phyloP scores from a whole-genome alignment of 2,329 filamentous ascomycete species.

The Sporothrix protearum region DNA sequence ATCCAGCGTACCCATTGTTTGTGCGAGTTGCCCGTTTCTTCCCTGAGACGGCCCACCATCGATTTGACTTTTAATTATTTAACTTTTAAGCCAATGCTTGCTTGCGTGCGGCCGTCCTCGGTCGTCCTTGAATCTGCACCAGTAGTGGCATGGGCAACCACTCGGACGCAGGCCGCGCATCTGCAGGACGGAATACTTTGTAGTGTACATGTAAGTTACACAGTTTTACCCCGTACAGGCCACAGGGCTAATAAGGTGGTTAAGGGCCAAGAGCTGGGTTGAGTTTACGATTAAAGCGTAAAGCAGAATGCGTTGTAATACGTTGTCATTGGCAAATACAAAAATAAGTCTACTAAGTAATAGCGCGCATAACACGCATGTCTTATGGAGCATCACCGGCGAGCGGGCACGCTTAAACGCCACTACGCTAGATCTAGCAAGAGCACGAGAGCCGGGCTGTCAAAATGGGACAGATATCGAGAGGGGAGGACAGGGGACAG shows the following conservation, averaged over 20 bases:
- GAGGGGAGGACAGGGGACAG: not conserved
- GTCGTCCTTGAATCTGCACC: not conserved
- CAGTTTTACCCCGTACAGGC: too few species aligned
- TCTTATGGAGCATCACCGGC: slow-evolving; percentile 5
- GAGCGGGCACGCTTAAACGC: slow-evolving; percentile 11
- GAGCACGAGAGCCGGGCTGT: slow-evolving; percentile 3
- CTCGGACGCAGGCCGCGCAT: not conserved
- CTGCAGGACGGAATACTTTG: not conserved
- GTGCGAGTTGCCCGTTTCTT: not conserved
- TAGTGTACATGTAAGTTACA: too few species aligned
- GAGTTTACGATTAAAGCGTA: not conserved
- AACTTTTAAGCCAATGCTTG: not conserved
- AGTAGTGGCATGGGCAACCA: not conserved
- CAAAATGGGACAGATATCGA: slow-evolving; percentile 4
- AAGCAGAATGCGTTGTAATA: not conserved
- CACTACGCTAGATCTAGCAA: slow-evolving; percentile 13
- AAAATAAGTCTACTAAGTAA: not conserved
- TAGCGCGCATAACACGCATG: not conserved
- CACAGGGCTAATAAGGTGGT: not conserved
- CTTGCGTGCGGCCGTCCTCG: not conserved
- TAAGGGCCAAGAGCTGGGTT: not conserved
- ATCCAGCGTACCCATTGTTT: not conserved
- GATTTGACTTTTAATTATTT: not conserved
- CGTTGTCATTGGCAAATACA: not conserved
- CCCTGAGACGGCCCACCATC: not conserved